A percentile compares a stretch with the other conserved stretches of the same genome.
Conservation (phyloP, 106 monocot species). For the Dactylorhiza incarnata region DNA sequence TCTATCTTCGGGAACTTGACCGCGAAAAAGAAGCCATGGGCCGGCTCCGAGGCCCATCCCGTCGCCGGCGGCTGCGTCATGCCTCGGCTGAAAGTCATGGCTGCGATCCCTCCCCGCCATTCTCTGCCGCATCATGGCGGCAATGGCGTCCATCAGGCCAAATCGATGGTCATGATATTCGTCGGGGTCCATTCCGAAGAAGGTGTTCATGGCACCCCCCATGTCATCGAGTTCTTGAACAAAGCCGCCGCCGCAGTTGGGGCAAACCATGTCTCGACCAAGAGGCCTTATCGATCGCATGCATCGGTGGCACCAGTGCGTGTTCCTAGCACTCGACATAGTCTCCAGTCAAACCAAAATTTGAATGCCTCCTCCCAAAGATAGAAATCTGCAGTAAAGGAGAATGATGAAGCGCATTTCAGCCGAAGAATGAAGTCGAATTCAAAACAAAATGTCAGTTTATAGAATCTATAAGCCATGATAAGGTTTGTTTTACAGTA, state of each 20-base stretch:
- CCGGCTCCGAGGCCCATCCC: slow-evolving; percentile 14
- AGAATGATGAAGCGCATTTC: neutral
- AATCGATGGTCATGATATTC: slow-evolving; percentile 17
- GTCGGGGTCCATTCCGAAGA: slow-evolving; percentile 16
- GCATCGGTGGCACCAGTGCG: slow-evolving; percentile 83
- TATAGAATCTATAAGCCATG: too few relatives aligned
- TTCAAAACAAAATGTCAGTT: too few relatives aligned
- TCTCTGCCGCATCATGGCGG: slow-evolving; percentile 42
- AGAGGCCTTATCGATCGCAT: slow-evolving; percentile 25
- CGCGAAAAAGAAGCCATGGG: slow-evolving; percentile 43
- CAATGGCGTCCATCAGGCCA: slow-evolving; percentile 37
- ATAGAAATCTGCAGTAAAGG: neutral
- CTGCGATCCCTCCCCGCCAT: slow-evolving; percentile 24
- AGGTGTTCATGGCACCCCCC: slow-evolving; percentile 20
- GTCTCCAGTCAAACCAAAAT: neutral
- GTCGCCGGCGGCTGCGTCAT: neutral
- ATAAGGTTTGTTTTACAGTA: too few relatives aligned
- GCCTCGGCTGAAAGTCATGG: slow-evolving; percentile 23
- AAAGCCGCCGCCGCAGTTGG: slow-evolving; percentile 63
- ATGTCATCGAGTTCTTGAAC: slow-evolving; percentile 62
- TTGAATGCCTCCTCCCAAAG: neutral
- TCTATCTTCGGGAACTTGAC: slow-evolving; percentile 32
- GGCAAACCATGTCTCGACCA: slow-evolving; percentile 48
- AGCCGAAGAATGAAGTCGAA: neutral
- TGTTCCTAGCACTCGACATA: slow-evolving; percentile 50